Evolutionary conservation across 73 alveolate species (phyloP), one percentile per base, ranked within the genome.

Genomic region (Paramecium bursaria): DNA sequence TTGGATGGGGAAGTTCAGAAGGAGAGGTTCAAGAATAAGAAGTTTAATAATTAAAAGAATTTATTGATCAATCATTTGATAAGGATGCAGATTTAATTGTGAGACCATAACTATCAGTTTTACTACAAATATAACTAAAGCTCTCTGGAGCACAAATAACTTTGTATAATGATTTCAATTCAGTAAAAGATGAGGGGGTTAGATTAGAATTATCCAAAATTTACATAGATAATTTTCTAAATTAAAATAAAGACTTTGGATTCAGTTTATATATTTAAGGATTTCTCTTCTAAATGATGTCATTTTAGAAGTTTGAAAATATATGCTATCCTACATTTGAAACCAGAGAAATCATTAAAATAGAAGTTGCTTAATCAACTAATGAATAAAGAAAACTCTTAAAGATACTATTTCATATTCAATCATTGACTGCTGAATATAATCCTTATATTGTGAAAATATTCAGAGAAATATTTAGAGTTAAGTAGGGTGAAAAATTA

Each of bases 391-490:
- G 27, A n/a, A 30, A 57, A 39, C 17, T 35, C 15, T 44, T 67
- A 11, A 57, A 67, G 33, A 25, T 67, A 21, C 15, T 35, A 14
- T 67, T 67, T 67, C n/a, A 39, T 4, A 39, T 67, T 33, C 27
- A 67, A n/a, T 25, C 50, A 25, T 67, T 67, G 33, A 67, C 47
- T 21, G 6, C 22, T n/a, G 44, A 31, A 21, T 67, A 67, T 21
- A 67, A 67, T 39, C 82, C 82, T 21, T 21, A 57, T 19, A 42
- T 67, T 30, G 50, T 67, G 7, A 33, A 57, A 14, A 67, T 67
- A 10, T 21, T 31, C 3, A 67, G 82, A 42, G 82, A 67, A 67
- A 67, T 67, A n/a, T 11, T 47, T 10, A 47, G 44, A 67, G 82
- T 67, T 19, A 67, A 67, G 13, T 30, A 67, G 44, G 82, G 82